These are phyloP conservation scores for Pelargonium myrrhifolium DNA, from an alignment of 441 rosid species.

Conservation along the genomic window DNA sequence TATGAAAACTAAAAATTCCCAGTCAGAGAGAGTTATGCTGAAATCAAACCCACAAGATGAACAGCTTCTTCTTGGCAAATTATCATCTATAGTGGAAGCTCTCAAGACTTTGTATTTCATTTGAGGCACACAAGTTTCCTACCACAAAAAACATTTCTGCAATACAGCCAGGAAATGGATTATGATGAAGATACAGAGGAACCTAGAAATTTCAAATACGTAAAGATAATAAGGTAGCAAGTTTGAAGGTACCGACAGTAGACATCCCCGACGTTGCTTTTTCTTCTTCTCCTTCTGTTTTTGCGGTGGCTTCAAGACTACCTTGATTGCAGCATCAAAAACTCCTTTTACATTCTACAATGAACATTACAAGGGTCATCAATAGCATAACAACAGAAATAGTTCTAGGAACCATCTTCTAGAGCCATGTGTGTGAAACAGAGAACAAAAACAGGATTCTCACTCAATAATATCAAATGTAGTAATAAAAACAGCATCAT, in stretches of 20 bases:
- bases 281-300: constrained; percentile 61
- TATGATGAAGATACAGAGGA: not conserved
- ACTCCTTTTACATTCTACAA: constrained; percentile 92
- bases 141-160: constrained; percentile 73
- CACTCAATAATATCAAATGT: too few species aligned
- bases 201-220: not conserved
- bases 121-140: constrained; percentile 44
- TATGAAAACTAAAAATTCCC: constrained; percentile 2
- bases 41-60: constrained; percentile 13
- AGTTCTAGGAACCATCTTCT: not conserved
- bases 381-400: constrained; percentile 12
- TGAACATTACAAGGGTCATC: constrained; percentile 9
- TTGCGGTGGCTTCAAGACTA: constrained; percentile 80
- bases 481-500: too few species aligned
- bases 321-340: constrained; percentile 89
- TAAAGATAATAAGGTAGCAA: not conserved
- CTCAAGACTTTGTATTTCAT: constrained; percentile 28
- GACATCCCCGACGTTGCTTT: constrained; percentile 61
- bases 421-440: too few species aligned
- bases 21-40: constrained; percentile 6
- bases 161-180: constrained; percentile 4
- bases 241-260: constrained; percentile 47
- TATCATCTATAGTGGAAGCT: not conserved
- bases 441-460: too few species aligned
- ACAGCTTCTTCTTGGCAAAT: not conserved